Evolutionary conservation across 192 early-diverging fungal genomes (phyloP).

Genomic region (Allomyces javanicus): DNA sequence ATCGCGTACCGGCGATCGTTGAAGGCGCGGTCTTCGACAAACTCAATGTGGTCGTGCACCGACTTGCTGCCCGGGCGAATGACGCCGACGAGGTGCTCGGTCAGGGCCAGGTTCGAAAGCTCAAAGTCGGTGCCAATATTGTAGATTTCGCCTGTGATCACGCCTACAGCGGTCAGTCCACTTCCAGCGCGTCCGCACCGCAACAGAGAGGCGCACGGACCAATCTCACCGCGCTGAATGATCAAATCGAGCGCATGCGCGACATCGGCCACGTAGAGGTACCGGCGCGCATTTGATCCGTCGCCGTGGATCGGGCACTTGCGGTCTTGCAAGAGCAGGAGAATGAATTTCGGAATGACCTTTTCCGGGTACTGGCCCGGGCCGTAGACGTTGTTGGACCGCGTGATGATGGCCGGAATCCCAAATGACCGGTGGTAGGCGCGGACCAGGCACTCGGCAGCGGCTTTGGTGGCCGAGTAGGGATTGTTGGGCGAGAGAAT

Average conservation of each 20-base stretch:
- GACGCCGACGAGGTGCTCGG: conserved; percentile 26
- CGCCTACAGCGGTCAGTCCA: background rate
- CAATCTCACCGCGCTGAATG: conserved; percentile 32
- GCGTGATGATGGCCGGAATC: conserved; percentile 55
- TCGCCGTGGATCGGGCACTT: conserved; percentile 54
- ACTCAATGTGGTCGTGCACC: conserved; percentile 25
- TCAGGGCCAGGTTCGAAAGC: conserved; percentile 44
- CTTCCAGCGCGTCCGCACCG: too few species aligned
- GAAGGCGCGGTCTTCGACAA: conserved; percentile 54
- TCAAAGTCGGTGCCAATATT: conserved; percentile 57
- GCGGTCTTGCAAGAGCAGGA: conserved; percentile 26
- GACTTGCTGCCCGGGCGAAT: conserved; percentile 18
- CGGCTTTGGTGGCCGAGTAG: conserved; percentile 70
- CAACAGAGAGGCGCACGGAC: background rate
- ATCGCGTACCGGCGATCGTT: conserved; percentile 61
- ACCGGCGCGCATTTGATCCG: conserved; percentile 49
- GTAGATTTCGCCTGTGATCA: conserved; percentile 42
- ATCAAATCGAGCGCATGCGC: conserved; percentile 47
- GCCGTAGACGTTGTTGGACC: conserved; percentile 64
- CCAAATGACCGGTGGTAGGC: conserved; percentile 60
- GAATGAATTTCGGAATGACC: conserved; percentile 65
- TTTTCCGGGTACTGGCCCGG: conserved; percentile 70
- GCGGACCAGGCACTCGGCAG: conserved; percentile 54
- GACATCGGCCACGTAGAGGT: conserved; percentile 51
- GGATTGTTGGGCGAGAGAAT: conserved; percentile 54